Base-by-base conservation (phyloP, 768 basidiomycete species). In the Amanita muscaria region DNA sequence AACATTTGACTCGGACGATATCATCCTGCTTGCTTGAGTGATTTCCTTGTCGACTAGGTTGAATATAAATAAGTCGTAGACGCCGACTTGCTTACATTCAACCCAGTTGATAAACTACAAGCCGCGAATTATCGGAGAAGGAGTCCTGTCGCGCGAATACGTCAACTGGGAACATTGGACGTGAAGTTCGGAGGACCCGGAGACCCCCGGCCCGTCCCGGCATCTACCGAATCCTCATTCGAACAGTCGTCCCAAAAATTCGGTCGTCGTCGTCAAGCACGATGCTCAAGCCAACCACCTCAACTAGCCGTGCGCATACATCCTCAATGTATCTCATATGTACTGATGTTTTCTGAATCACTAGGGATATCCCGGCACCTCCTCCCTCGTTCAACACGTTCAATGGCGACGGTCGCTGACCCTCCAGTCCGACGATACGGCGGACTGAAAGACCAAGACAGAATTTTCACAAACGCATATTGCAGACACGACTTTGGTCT, bases 381-480 rank as follows among this genome's bases (percentile, higher is more conserved):
- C 42, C 3, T 43, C 32, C 22, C 15, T 22, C 15, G 27, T 25
- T 15, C 27, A 35, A 11, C 37, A 39, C 14, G 39, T 33, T 23
- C 69, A 16, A 64, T 91, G 51, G 89, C 88, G 35, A 89, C 88
- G 6, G 79, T 82, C 25, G 74, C 79, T 29, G 81, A 88, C 58
- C 70, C 88, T n/a, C 93, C 92, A 23, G 87, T 93, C 15, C 74
- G 91, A 52, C 79, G 78, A 49, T 94, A 97, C 57, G 94, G 94
- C 19, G 93, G 93, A 0, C 70, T 98, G 50, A 91, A 86, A 63
- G 94, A 98, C 67, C 88, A 92, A 58, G 88, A 90, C 63, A 79
- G 88, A 37, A 91, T 91, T 51, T 97, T 98, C 58, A 92, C 88
- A 31, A 98, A 96, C 61, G 79, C 79, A 1, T 94, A 84, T 58